A percentile compares a stretch with the other conserved stretches of the same genome.
These are phyloP conservation scores for Cladophialophora immunda DNA, from an alignment of 2,329 filamentous ascomycete species.

Conservation along the genomic window DNA sequence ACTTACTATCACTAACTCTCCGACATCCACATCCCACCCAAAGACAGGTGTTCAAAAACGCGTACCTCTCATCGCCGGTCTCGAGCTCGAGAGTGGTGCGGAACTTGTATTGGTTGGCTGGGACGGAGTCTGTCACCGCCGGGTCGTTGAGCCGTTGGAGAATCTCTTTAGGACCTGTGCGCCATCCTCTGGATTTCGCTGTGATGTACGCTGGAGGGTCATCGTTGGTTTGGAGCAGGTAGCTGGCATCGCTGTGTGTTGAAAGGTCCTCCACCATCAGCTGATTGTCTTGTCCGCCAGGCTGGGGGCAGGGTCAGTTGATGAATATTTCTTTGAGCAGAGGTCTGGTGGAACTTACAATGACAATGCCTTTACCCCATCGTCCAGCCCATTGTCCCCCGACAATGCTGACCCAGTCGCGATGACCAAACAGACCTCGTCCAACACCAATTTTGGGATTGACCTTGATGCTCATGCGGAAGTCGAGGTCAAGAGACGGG, in stretches of 20 bases:
- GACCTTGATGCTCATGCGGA: constrained; percentile 62
- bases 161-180: constrained; percentile 58
- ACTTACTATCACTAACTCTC: constrained; percentile 50
- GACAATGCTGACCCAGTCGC: constrained; percentile 61
- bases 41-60: constrained; percentile 59
- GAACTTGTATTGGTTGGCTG: constrained; percentile 60
- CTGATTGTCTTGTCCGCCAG: constrained; percentile 61
- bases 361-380: constrained; percentile 61
- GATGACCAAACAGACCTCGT: constrained; percentile 57
- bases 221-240: constrained; percentile 60
- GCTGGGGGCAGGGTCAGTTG: constrained; percentile 44
- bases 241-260: constrained; percentile 55
- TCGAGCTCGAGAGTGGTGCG: constrained; percentile 59
- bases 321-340: neutral
- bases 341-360: constrained; percentile 49
- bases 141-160: constrained; percentile 58
- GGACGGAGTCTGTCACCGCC: constrained; percentile 54
- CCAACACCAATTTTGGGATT: constrained; percentile 60
- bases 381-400: constrained; percentile 62
- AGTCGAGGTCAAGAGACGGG: constrained; percentile 60
- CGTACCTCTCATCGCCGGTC: constrained; percentile 59
- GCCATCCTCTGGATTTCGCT: constrained; percentile 58
- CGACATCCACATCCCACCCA: constrained; percentile 61
- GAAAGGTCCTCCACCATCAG: constrained; percentile 58
- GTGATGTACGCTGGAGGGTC: constrained; percentile 60